Evolutionary conservation across 2,329 filamentous ascomycete species (phyloP), one percentile per base, ranked within the genome.

Genomic region (Ascochyta pisi): DNA sequence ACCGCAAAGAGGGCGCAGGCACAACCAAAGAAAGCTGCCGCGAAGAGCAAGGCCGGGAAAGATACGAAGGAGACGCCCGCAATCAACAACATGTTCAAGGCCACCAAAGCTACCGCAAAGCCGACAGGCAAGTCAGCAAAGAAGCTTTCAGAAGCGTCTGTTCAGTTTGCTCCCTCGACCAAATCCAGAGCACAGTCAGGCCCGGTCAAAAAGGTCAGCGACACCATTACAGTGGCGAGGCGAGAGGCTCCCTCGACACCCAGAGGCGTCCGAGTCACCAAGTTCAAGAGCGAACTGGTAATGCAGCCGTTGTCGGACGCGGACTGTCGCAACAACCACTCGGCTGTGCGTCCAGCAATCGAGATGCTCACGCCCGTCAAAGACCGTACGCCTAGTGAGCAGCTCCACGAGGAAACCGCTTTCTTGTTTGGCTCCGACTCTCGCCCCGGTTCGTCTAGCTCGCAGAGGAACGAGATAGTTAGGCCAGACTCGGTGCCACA

Each of bases 281-380:
- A 54, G 23, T 59, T 71, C 41, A 73, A 69, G 40, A 29, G 49
- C 10, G 59, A 56, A 5, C 58, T 54, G 9, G 57, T 64, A 16
- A 70, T 75, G 65, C 57, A 56, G 35, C 67, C 62, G 15, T 45
- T 76, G 16, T 70, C 73, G 9, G 57, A 64, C 13, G 63, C 63
- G 6, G 69, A 73, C 34, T 52, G 58, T n/a, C 70, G 72, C 24
- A 71, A 70, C 63, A 76, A 76, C 31, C 62, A 67, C 13, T 66
- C 65, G 3, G 68, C 68, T 8, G 57, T 64, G 24, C 65, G 68
- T 3, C 71, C 71, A 37, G 50, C 58, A n/a, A 37, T 73, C 4
- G 71, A 73, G 41, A 50, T 58, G 16, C 68, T 73, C 29, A 74
- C 70, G 19, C 69, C 69, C 2, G 52, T 60, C 34, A 72, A 70